Base-by-base conservation (phyloP, 2,329 filamentous ascomycete genomes). In the Ascosphaera pollenicola region DNA sequence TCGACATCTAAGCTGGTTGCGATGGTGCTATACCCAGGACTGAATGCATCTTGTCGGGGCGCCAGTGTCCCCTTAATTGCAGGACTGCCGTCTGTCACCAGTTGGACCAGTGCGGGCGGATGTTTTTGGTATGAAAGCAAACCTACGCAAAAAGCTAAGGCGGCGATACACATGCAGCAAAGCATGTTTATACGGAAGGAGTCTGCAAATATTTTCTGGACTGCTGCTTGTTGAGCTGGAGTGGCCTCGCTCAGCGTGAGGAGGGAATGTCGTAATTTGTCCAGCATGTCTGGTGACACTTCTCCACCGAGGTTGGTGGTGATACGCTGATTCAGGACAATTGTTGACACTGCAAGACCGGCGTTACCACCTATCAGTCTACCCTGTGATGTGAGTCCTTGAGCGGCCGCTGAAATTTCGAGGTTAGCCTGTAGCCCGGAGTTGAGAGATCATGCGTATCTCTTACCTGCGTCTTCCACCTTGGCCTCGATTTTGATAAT, bases 401-500 rank as follows among this genome's bases (percentile, higher is more conserved):
- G 46, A 4, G 43, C 44, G 13, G 43, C 43, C 15, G 46, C 45
- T 35, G 32, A n/a, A n/a, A n/a, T n/a, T n/a, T n/a, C n/a, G n/a
- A n/a, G n/a, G n/a, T n/a, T n/a, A n/a, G n/a, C n/a, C n/a, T n/a
- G n/a, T n/a, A n/a, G n/a, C n/a, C n/a, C 28, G 10, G 28, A 8
- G 28, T 8, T 15, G 15, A 31, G 45, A 13, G 13, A 16, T 19
- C n/a, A 15, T 3, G 26, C n/a, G 35, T 31, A 39, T 36, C 24
- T 24, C 7, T 15, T 35, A 35, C 32, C 32, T 13, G 32, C 32
- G 32, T 35, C 32, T 16, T 15, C 32, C 13, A 16, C 4, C 8
- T 35, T 18, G 5, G 39, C 38, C 5, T 42, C 37, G 4, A 39
- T 17, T 16, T 39, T 35, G 18, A 37, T 40, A 37, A 47, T 41